A percentile compares a stretch with the other conserved stretches of the same genome.
These are phyloP conservation scores for Luvunga scandens DNA, from an alignment of 345 rosid species.

Conservation along the genomic window DNA sequence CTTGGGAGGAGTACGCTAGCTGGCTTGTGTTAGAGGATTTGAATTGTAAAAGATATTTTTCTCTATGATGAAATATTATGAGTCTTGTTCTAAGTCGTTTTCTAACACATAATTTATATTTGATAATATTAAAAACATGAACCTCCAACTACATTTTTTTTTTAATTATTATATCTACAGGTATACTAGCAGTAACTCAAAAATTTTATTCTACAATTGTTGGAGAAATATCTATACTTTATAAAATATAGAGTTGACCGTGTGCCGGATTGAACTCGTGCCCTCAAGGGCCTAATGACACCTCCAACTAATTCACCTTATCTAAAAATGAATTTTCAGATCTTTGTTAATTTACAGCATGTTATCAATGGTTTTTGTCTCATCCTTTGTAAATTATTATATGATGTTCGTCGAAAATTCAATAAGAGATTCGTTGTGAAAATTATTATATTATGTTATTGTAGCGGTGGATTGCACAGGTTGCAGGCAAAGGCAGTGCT, in stretches of 20 bases:
- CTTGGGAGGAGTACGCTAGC: no score
- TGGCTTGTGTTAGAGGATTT: neutral
- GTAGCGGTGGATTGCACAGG: no score
- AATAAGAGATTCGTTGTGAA: neutral
- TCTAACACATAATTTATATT: neutral
- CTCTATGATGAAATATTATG: neutral
- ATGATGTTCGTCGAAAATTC: neutral
- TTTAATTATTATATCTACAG: no score
- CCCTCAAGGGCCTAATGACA: no score
- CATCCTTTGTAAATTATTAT: no score
- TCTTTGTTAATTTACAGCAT: neutral
- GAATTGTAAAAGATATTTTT: neutral
- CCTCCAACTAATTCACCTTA: neutral
- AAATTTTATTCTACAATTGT: no score
- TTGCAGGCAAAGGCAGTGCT: no score
- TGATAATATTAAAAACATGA: neutral
- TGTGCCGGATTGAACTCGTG: no score
- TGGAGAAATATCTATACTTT: no score
- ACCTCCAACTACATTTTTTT: neutral
- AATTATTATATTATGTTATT: no score
- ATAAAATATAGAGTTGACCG: no score
- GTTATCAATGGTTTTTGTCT: neutral
- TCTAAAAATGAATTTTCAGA: neutral
- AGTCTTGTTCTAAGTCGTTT: neutral
- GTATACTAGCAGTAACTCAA: no score